Base-by-base conservation (phyloP, 768 basidiomycete species). In the Boletus rex-veris region DNA sequence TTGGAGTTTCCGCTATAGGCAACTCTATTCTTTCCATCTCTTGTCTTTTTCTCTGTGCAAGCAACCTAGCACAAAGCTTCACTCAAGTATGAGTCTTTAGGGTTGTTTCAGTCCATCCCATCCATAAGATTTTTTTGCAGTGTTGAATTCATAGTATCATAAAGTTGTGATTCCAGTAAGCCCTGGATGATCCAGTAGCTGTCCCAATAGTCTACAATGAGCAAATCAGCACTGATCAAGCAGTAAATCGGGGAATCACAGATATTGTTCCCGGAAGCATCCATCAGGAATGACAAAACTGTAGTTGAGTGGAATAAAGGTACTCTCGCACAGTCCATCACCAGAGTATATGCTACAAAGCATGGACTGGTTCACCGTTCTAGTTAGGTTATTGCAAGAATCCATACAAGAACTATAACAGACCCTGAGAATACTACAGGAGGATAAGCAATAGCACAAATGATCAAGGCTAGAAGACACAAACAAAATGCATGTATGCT, bases 161-260 rank as follows among this genome's bases (percentile, higher is more conserved):
- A 86, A 14, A 96, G 77, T 58, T 87, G 80, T 2, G 90, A 92
- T 64, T 87, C 75, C 31, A 98, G 72, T 15, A 97, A 75, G 36
- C 95, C 95, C 60, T 92, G 84, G 9, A 88, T 71, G 57, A 94
- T 92, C 90, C 91, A 94, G 72, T 82, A 92, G 59, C 87, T 89
- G 67, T 82, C 81, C 81, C 80, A 80, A 42, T 81, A 83, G 61
- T 79, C 78, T 80, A 26, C 7, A 2, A 16, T 41, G 28, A 31
- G 26, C 28, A 15, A 28, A 48, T 61, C 45, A 60, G 40, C 18
- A 5, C 28, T n/a, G n/a, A n/a, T n/a, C n/a, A n/a, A n/a, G n/a
- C n/a, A n/a, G n/a, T 0, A 15, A 30, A 2, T 16, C 15, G 7
- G 46, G 47, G 40, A 52, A 48, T 72, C 71, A 77, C 84, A 74